Base-by-base conservation (phyloP, 345 rosid species). In the Bruguiera gymnorhiza region DNA sequence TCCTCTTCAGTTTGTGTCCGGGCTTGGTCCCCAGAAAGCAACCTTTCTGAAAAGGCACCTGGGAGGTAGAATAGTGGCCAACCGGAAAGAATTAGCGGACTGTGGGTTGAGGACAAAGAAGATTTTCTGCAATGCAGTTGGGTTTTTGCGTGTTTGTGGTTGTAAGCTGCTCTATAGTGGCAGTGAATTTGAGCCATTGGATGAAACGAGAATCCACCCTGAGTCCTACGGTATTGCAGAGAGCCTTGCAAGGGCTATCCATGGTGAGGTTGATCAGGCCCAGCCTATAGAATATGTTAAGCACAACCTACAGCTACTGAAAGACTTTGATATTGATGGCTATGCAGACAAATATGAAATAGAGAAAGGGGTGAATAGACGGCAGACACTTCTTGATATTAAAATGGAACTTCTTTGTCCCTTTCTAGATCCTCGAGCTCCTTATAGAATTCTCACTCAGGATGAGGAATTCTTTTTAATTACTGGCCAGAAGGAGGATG, bases 1-100 rank as follows among this genome's bases (percentile, higher is more conserved):
- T 59, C 65, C 72, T 56, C 57, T 69, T 18, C 65, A 27, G 57
- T 69, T 69, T 48, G 46, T 69, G 23, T 69, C 65, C 46, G 72
- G 72, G 20, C 72, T 69, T 43, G 72, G 72, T 5, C 65, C 65
- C 18, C 57, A 20, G 37, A 69, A 59, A 55, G 58, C 65, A 27
- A 56, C 37, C 39, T n/a, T 29, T 60, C 27, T 69, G 2, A 63
- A 46, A 11, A 60, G 72, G 30, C 31, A 48, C 6, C 51, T 69
- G 29, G 31, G 65, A n/a, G 58, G 58, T 58, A 43, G 24, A 69
- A 27, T 37, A 10, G 27, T 59, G 9, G 48, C 15, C 24, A 43
- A 30, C 16, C 63, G 65, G 9, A 24, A 59, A 18, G 72, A 69
- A 7, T 58, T 69, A 29, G 57, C 4, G 6, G 23, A 5, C 39